Percentiles rank a stretch among this genome's conserved stretches.
Evolutionary conservation across 441 rosid genomes (phyloP).

Genomic region (Manihot esculenta): DNA sequence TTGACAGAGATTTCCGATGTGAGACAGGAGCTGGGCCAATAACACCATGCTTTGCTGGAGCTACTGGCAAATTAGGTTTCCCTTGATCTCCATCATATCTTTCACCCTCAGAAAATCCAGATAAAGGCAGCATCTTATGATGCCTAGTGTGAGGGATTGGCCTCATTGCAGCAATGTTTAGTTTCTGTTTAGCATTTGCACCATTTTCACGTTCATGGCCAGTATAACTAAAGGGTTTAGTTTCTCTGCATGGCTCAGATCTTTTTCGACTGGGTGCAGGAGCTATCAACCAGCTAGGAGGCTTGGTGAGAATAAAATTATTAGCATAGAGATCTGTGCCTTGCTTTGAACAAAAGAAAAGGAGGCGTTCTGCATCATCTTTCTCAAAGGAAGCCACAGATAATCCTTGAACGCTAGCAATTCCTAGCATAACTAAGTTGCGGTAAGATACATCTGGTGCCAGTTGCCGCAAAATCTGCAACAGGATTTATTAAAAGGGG

Average conservation of each 20-base stretch:
- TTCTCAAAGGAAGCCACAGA: conserved; percentile 95
- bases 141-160: conserved; percentile 83
- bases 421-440: conserved; percentile 84
- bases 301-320: conserved; percentile 34
- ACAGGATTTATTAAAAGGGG: conserved; percentile 11
- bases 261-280: conserved; percentile 79
- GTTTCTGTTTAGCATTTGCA: conserved; percentile 42
- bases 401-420: conserved; percentile 92
- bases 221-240: conserved; percentile 35
- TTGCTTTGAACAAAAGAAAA: conserved; percentile 65
- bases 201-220: conserved; percentile 51
- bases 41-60: conserved; percentile 58
- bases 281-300: conserved; percentile 79
- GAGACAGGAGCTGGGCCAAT: conserved; percentile 52
- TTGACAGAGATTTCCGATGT: conserved; percentile 72
- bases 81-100: conserved; percentile 72
- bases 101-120: conserved; percentile 69
- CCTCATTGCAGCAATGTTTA: conserved; percentile 70
- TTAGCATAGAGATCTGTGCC: conserved; percentile 34
- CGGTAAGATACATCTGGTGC: conserved; percentile 90
- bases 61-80: conserved; percentile 61
- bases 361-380: conserved; percentile 90
- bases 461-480: conserved; percentile 84
- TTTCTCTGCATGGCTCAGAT: conserved; percentile 51
- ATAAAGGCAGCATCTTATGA: conserved; percentile 77